Base-by-base conservation (phyloP, 768 basidiomycete genomes). In the Lactarius akahatsu region DNA sequence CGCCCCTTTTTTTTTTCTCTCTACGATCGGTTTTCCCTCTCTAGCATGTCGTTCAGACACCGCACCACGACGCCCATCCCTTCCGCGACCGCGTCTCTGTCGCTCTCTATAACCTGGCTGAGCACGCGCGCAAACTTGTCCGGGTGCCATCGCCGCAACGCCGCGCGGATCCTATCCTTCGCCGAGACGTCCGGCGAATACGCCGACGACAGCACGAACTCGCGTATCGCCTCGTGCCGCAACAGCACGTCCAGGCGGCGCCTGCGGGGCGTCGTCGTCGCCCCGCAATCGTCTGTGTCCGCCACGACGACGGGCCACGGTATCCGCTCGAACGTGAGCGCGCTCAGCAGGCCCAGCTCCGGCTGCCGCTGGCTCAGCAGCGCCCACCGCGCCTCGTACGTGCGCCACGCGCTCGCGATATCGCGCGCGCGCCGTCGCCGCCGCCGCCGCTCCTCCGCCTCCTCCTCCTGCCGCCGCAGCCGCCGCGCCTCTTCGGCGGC, bases 101-200 rank as follows among this genome's bases (percentile, higher is more conserved):
- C 89, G 45, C 78, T 76, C 47, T 82, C 82, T 9, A 69, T 72
- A 4, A 91, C 84, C 71, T 84, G 79, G 11, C 71, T 73, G 64
- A 89, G 74, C 57, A 89, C 69, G 43, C 88, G 78, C 64, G 81
- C 76, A 77, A 92, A 92, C 59, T 89, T 78, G 75, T 93, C 91
- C 3, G 91, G 92, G 72, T 94, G 91, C 90, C 90, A 92, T 43
- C 89, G 81, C 28, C 90, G 82, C 74, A 89, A 82, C 0, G 88
- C 90, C 47, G 76, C 79, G 45, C 86, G 82, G 66, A 91, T 82
- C 64, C 89, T 81, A 61, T 91, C 89, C 74, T 85, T 90, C 68
- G 79, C 79, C 50, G 86, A 77, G 69, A 83, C 80, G 16, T 77
- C 78, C 63, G 77, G 75, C 18, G 89, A 90, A 76, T 92, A 89